Evolutionary conservation across 495 filamentous ascomycete genomes (phyloP).

Genomic region (Aspergillus biplanus): DNA sequence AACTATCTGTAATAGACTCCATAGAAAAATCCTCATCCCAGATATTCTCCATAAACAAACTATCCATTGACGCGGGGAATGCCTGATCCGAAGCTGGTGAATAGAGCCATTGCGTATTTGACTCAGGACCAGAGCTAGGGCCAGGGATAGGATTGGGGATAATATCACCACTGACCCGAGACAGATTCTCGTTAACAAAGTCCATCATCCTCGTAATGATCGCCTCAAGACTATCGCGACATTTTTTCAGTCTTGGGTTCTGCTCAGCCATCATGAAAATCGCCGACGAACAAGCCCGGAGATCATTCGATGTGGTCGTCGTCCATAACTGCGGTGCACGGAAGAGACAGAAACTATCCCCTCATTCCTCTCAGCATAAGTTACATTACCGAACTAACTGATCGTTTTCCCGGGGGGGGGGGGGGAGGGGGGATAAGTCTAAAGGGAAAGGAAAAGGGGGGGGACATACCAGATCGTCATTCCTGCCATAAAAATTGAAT

Average conservation of each 20-base stretch:
- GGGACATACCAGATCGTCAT: constrained; percentile 38
- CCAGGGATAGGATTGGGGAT: too few species aligned
- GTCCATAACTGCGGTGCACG: constrained; percentile 37
- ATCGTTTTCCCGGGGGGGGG: too few species aligned
- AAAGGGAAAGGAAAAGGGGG: constrained; percentile 6
- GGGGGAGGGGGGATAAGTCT: constrained; percentile 10
- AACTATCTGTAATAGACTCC: background rate
- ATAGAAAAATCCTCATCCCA: background rate
- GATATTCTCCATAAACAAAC: background rate
- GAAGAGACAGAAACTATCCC: constrained; percentile 28
- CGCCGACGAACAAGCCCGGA: constrained; percentile 44
- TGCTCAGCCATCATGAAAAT: constrained; percentile 48
- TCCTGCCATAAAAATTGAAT: constrained; percentile 45
- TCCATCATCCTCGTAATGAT: constrained; percentile 45
- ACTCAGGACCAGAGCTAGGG: too few species aligned
- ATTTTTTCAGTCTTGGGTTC: constrained; percentile 38
- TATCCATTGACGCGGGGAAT: background rate
- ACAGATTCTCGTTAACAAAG: constrained; percentile 8
- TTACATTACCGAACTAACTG: constrained; percentile 1
- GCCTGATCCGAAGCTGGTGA: background rate
- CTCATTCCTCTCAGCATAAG: constrained; percentile 16
- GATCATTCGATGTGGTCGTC: constrained; percentile 38
- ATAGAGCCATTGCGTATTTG: too few species aligned
- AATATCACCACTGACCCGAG: too few species aligned
- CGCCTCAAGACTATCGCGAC: constrained; percentile 43